These are phyloP conservation scores for Xylaria castorea DNA, from an alignment of 495 filamentous ascomycete genomes.

Conservation along the genomic window DNA sequence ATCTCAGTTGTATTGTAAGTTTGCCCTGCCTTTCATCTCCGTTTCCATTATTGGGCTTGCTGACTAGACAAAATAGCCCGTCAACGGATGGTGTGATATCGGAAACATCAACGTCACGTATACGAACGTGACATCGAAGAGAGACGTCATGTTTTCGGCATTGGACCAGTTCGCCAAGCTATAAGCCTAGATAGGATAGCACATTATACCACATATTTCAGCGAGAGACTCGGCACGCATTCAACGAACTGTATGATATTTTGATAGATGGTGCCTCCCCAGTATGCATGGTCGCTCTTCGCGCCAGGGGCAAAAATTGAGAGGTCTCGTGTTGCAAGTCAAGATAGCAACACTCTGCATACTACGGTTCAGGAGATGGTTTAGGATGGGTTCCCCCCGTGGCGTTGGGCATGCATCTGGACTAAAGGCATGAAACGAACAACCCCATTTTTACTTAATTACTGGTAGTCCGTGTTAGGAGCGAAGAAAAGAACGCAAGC, in stretches of 20 bases:
- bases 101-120: slow-evolving; percentile 55
- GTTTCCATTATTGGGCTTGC: neutral
- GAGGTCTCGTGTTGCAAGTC: neutral
- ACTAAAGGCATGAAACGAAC: neutral
- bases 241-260: slow-evolving; percentile 25
- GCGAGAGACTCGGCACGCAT: neutral
- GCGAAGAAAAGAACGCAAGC: neutral
- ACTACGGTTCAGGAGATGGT: neutral
- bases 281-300: neutral
- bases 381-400: neutral
- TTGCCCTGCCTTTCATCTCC: neutral
- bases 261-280: neutral
- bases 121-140: slow-evolving; percentile 39
- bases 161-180: neutral
- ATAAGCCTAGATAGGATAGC: neutral
- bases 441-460: neutral
- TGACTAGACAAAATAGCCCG: slow-evolving; percentile 55
- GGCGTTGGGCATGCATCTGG: slow-evolving; percentile 19
- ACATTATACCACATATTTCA: neutral
- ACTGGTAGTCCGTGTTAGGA: neutral
- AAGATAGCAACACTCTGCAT: slow-evolving; percentile 2
- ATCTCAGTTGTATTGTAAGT: slow-evolving; percentile 90
- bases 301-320: neutral
- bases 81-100: slow-evolving; percentile 81
- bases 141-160: slow-evolving; percentile 33